Conservation (phyloP, 1,284 basidiomycete species). For the Mycena citricolor region DNA sequence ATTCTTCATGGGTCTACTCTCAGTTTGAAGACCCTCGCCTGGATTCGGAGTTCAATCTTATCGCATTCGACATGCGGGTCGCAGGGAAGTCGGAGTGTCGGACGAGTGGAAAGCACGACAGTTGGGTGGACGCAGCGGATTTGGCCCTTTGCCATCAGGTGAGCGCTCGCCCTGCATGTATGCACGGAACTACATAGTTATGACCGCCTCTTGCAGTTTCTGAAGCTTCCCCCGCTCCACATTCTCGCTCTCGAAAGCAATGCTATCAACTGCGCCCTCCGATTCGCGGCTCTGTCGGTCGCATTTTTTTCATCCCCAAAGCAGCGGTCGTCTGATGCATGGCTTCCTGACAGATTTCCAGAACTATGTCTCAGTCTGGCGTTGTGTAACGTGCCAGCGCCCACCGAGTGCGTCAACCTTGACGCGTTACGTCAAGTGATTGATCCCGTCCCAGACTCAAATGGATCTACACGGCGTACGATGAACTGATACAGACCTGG, state of each 20-base stretch:
- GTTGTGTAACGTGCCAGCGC: conserved; percentile 65
- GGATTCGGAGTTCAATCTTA: conserved; percentile 56
- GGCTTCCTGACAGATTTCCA: conserved; percentile 54
- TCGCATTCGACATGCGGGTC: conserved; percentile 72
- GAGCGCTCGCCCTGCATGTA: conserved; percentile 28
- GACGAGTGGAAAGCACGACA: conserved; percentile 58
- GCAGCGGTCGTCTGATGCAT: conserved; percentile 5
- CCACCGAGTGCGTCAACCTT: conserved; percentile 55
- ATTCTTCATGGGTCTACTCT: conserved; percentile 63
- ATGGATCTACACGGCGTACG: conserved; percentile 57
- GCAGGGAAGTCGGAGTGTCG: conserved; percentile 59
- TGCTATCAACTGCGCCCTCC: conserved; percentile 52
- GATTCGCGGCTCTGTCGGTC: conserved; percentile 60
- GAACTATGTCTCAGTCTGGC: conserved; percentile 67
- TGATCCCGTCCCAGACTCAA: conserved; percentile 43
- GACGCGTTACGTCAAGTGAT: background rate
- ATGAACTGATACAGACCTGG: conserved; percentile 64
- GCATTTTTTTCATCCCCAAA: conserved; percentile 7
- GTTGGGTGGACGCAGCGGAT: conserved; percentile 76
- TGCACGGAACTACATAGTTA: no score
- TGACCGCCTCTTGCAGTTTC: conserved; percentile 41
- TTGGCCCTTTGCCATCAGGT: conserved; percentile 65
- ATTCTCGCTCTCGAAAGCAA: conserved; percentile 63
- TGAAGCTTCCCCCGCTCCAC: conserved; percentile 66
- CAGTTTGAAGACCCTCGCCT: conserved; percentile 70